These are phyloP conservation scores for Linum usitatissimum DNA, from an alignment of 345 rosid species.

Conservation along the genomic window DNA sequence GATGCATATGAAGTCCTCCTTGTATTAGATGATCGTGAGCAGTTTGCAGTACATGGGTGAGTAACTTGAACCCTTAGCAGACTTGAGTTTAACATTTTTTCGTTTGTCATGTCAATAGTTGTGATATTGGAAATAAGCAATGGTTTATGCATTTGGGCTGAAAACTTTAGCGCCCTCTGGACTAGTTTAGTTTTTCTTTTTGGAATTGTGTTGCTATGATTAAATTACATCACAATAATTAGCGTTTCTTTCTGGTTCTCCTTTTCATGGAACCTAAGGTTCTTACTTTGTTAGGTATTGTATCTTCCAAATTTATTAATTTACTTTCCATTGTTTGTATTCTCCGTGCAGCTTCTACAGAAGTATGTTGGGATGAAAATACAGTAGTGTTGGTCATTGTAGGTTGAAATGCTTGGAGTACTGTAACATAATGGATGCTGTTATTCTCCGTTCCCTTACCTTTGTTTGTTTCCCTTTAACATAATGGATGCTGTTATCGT, in stretches of 20 bases:
- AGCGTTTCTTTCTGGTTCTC: neutral
- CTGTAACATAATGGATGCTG: too few species aligned
- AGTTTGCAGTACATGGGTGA: conserved; percentile 59
- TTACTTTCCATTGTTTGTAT: too few species aligned
- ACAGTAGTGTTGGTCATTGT: neutral
- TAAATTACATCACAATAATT: neutral
- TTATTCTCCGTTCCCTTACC: neutral
- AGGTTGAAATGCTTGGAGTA: neutral
- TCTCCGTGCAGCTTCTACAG: neutral
- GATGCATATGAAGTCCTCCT: conserved; percentile 63
- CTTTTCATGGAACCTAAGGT: neutral
- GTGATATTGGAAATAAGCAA: too few species aligned
- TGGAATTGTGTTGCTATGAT: neutral
- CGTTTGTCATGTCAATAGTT: neutral
- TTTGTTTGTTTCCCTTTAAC: neutral
- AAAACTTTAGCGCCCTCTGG: too few species aligned
- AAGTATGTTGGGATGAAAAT: neutral
- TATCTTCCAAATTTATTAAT: too few species aligned
- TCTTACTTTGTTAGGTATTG: neutral
- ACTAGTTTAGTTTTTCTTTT: too few species aligned
- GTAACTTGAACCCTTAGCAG: conserved; percentile 19
- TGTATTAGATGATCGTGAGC: conserved; percentile 78
- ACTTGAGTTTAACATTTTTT: neutral
- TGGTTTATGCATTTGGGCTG: too few species aligned
- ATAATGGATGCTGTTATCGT: neutral